These are phyloP conservation scores for Paecilomyces niveus DNA, from an alignment of 2,329 filamentous ascomycete species.

Conservation along the genomic window DNA sequence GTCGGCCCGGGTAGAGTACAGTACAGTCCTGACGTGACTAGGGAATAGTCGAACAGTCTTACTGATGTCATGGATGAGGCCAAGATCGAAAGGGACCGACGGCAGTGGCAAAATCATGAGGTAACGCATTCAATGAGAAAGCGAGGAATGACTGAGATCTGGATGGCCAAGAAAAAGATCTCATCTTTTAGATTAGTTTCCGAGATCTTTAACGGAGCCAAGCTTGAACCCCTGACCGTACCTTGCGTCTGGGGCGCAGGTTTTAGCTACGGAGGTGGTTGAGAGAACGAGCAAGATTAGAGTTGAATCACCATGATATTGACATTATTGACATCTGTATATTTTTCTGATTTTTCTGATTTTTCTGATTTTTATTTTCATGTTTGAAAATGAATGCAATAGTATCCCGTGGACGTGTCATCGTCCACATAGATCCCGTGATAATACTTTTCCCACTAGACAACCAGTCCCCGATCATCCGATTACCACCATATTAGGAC, in stretches of 20 bases:
- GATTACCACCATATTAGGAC: not conserved
- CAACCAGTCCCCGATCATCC: not conserved
- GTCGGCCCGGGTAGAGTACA: too few species aligned
- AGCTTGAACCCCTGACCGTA: slow-evolving; percentile 6
- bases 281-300: not conserved
- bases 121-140: too few species aligned
- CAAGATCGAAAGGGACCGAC: too few species aligned
- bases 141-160: not conserved
- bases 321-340: too few species aligned
- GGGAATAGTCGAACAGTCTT: too few species aligned
- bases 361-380: not conserved
- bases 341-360: too few species aligned
- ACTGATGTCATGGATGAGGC: too few species aligned
- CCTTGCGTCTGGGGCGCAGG: too few species aligned
- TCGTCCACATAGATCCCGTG: not conserved
- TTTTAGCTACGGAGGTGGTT: too few species aligned
- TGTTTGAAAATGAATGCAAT: not conserved
- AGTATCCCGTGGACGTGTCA: not conserved
- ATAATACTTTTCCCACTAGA: slow-evolving; percentile 1
- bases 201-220: not conserved
- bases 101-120: too few species aligned
- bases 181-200: too few species aligned
- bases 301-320: not conserved
- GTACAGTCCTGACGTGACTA: too few species aligned
- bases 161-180: not conserved